These are phyloP conservation scores for Anacardium occidentale DNA, from an alignment of 345 rosid genomes.

Conservation along the genomic window DNA sequence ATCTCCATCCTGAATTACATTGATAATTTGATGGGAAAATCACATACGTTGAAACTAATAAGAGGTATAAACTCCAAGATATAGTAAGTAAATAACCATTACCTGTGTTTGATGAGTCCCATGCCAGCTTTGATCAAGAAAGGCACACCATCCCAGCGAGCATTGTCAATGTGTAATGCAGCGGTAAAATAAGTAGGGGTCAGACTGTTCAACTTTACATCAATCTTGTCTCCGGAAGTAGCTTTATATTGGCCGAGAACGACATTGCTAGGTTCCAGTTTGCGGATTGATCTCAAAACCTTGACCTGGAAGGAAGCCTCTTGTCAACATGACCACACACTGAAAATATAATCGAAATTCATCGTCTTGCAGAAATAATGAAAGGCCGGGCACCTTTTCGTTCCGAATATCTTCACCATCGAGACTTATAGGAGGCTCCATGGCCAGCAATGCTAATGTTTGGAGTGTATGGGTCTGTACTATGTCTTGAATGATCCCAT, in stretches of 20 bases:
- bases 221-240: conserved; percentile 40
- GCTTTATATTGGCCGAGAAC: conserved; percentile 75
- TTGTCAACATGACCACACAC: not conserved
- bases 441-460: conserved; percentile 73
- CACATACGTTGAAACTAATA: not conserved
- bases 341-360: not conserved
- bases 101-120: conserved; percentile 81
- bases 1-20: conserved; percentile 60
- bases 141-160: conserved; percentile 88
- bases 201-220: conserved; percentile 33
- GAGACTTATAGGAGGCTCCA: conserved; percentile 82
- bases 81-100: not conserved
- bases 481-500: conserved; percentile 71
- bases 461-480: conserved; percentile 77
- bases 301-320: conserved; percentile 50
- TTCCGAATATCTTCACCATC: conserved; percentile 81
- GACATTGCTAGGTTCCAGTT: conserved; percentile 51
- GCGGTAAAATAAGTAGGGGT: conserved; percentile 70
- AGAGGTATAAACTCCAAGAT: no score
- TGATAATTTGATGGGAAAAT: conserved; percentile 13
- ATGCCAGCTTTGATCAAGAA: conserved; percentile 63
- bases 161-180: conserved; percentile 73
- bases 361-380: not conserved
- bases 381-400: conserved; percentile 50
- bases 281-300: conserved; percentile 65